Base-by-base conservation (phyloP, 768 basidiomycete species). In the Pleurotus tuoliensis region DNA sequence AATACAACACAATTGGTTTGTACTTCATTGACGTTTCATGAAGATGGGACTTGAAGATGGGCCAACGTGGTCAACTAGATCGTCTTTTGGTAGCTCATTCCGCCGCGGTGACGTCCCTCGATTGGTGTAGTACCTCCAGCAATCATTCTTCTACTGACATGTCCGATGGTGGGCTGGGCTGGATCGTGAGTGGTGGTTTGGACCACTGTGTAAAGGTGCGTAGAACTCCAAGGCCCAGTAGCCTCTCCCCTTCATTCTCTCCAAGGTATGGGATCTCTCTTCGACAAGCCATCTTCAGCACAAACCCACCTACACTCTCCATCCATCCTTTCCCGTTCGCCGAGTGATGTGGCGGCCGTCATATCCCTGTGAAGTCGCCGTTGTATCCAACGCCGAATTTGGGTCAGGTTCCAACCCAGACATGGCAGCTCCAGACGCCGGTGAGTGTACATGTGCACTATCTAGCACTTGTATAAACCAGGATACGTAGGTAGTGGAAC, bases 31-130 rank as follows among this genome's bases (percentile, higher is more conserved):
- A 56, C 44, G 22, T 13, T 47, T 51, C 12, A 49, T 50, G 55
- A 34, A 86, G 88, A 58, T 92, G 90, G 88, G 91, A 93, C 63
- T 72, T 92, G 53, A 80, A 82, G 62, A 86, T 87, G 82, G 88
- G 88, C 3, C 87, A 88, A 61, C 81, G 84, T 5, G 88, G 89
- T 4, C 79, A 82, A 48, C 73, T 90, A 0, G 90, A 91, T 64
- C 82, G 85, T 18, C 71, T 92, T 16, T 79, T 83, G 5, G 81
- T 90, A 5, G 90, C 91, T 0, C 91, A 93, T 69, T 76, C 80
- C 5, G 82, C 83, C 0, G 78, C 90, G 5, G 82, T 93, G 9
- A 82, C 90, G 2, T 73, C 88, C 2, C 69, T 92, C 18, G 90
- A 91, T 60, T 93, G 91, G 91, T 80, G 80, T 47, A 71, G 62